Conservation (phyloP, 176 grass and related monocot species). For the Bromus sterilis region DNA sequence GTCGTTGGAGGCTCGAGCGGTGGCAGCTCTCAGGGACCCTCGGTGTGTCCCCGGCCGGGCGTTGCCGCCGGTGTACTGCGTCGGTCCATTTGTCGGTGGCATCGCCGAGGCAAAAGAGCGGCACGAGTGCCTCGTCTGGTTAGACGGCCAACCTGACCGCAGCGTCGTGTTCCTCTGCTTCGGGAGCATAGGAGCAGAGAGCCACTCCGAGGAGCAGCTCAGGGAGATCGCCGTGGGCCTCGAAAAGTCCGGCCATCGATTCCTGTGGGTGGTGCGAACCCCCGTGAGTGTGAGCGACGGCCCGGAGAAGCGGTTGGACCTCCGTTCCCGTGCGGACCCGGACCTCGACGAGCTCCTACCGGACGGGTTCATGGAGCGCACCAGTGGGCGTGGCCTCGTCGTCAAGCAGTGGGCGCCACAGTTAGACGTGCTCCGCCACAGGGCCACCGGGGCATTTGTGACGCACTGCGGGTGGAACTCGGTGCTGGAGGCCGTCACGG, state of each 20-base stretch:
- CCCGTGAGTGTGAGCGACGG: not conserved
- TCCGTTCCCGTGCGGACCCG: not conserved
- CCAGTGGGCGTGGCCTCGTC: constrained; percentile 13
- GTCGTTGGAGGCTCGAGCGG: not conserved
- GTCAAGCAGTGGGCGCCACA: constrained; percentile 48
- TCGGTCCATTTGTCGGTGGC: not conserved
- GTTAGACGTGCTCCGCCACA: constrained; percentile 20
- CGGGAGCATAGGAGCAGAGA: not conserved
- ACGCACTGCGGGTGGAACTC: constrained; percentile 53
- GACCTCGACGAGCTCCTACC: not conserved
- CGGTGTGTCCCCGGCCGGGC: not conserved
- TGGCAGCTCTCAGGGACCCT: not conserved
- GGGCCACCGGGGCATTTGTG: constrained; percentile 13
- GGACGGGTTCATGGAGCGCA: constrained; percentile 26
- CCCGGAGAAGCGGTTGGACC: not conserved
- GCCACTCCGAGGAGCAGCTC: constrained; percentile 3
- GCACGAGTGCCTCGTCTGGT: constrained; percentile 8
- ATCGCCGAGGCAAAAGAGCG: not conserved
- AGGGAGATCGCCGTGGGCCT: constrained; percentile 30
- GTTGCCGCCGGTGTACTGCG: not conserved
- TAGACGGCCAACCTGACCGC: not conserved
- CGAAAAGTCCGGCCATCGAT: constrained; percentile 34
- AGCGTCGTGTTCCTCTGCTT: constrained; percentile 36
- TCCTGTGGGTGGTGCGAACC: constrained; percentile 37
- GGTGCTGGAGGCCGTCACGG: not conserved